These are phyloP conservation scores for Metschnikowia peoriensis DNA, from an alignment of 805 yeast genomes.

Conservation along the genomic window DNA sequence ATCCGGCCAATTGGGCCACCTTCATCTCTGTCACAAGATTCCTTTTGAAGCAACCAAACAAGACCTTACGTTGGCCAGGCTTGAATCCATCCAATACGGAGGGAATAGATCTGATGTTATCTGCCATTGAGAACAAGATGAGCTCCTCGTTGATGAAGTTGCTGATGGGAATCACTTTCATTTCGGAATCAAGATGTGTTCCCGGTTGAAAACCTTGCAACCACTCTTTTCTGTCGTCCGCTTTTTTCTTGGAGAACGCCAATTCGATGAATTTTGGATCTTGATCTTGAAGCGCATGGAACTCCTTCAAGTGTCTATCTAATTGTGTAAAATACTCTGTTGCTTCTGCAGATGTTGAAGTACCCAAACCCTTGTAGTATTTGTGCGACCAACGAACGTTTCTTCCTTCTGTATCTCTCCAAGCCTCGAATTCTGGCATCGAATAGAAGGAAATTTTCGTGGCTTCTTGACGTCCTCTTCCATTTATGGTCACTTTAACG, in stretches of 20 bases:
- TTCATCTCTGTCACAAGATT: constrained; percentile 76
- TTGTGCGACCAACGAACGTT: constrained; percentile 83
- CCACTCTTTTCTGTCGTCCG: constrained; percentile 98
- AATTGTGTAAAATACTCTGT: constrained; percentile 84
- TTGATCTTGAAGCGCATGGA: constrained; percentile 74
- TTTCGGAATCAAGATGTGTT: constrained; percentile 78
- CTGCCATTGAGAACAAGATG: constrained; percentile 94
- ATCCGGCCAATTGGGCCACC: constrained; percentile 88
- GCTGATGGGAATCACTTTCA: constrained; percentile 78
- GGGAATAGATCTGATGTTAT: constrained; percentile 92
- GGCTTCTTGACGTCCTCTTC: constrained; percentile 52
- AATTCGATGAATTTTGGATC: constrained; percentile 80
- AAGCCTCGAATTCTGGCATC: constrained; percentile 92
- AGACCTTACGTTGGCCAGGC: constrained; percentile 94
- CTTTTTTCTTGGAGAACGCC: constrained; percentile 92
- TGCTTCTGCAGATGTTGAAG: constrained; percentile 79
- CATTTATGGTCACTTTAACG: constrained; percentile 75
- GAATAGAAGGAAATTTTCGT: constrained; percentile 75
- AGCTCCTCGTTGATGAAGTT: constrained; percentile 95
- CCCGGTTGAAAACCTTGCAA: constrained; percentile 88
- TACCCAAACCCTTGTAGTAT: constrained; percentile 98
- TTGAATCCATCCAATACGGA: constrained; percentile 92
- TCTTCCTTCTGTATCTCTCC: constrained; percentile 85
- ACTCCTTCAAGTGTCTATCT: constrained; percentile 81
- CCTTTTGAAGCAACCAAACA: constrained; percentile 83